These are phyloP conservation scores for Aspergillus sp. DNA, from an alignment of 2,329 filamentous ascomycete species.

Conservation along the genomic window DNA sequence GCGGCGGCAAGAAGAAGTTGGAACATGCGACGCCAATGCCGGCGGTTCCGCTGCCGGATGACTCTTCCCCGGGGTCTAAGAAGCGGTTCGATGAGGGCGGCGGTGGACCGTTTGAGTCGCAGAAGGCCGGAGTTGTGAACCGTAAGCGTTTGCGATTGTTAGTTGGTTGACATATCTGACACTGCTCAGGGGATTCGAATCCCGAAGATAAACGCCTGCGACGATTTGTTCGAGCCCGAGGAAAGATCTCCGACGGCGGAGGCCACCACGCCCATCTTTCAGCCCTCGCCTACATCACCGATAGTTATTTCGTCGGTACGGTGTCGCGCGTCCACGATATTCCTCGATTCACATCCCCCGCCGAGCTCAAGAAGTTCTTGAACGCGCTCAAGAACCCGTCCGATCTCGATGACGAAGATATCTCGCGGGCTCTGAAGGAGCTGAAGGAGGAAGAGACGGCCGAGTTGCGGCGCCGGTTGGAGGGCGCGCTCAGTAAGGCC, in stretches of 20 bases:
- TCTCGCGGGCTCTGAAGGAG: slow-evolving; percentile 41
- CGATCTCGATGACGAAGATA: slow-evolving; percentile 43
- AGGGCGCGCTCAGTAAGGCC: slow-evolving; percentile 33
- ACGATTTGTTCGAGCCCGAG: slow-evolving; percentile 53
- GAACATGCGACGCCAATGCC: slow-evolving; percentile 67
- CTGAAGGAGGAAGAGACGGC: slow-evolving; percentile 43
- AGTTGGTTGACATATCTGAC: neutral
- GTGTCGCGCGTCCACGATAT: slow-evolving; percentile 77
- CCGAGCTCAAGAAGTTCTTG: slow-evolving; percentile 40
- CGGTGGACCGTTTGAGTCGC: slow-evolving; percentile 58
- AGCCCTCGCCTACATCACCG: slow-evolving; percentile 89
- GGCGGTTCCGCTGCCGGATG: slow-evolving; percentile 46
- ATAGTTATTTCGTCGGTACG: slow-evolving; percentile 91
- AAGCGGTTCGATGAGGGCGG: slow-evolving; percentile 28
- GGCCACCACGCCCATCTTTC: slow-evolving; percentile 79
- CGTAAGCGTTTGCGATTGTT: slow-evolving; percentile 34
- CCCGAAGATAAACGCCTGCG: slow-evolving; percentile 67
- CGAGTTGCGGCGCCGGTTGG: slow-evolving; percentile 37
- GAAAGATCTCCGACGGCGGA: slow-evolving; percentile 69
- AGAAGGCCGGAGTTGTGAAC: slow-evolving; percentile 58
- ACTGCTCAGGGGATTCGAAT: slow-evolving; percentile 39
- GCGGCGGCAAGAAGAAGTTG: slow-evolving; percentile 54
- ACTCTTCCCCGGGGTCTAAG: slow-evolving; percentile 26
- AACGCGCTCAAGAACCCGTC: slow-evolving; percentile 44
- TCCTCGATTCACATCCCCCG: slow-evolving; percentile 66